Conservation (phyloP, 768 basidiomycete species). For the Crassisporium funariophilum region DNA sequence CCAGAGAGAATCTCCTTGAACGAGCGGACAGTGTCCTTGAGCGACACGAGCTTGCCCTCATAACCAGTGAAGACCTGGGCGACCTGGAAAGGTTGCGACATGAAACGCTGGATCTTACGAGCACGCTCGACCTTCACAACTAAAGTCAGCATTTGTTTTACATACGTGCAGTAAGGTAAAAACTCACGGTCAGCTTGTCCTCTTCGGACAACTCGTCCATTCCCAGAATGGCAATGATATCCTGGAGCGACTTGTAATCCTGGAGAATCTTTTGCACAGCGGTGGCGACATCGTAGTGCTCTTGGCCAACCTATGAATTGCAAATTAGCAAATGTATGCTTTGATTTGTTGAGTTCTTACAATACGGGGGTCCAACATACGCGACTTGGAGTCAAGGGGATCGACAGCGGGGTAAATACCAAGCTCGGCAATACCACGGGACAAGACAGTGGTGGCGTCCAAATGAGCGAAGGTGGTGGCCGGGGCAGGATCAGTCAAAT, state of each 20-base stretch:
- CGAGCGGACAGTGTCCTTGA: slow-evolving; percentile 95
- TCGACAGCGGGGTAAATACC: slow-evolving; percentile 99
- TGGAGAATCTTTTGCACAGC: slow-evolving; percentile 97
- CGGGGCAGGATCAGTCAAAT: slow-evolving; percentile 99
- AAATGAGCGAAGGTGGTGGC: slow-evolving; percentile 99
- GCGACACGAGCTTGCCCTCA: slow-evolving; percentile 93
- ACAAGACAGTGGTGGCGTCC: slow-evolving; percentile 99
- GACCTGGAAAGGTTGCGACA: slow-evolving; percentile 99
- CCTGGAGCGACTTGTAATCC: slow-evolving; percentile 96
- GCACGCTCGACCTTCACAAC: slow-evolving; percentile 86
- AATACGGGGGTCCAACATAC: slow-evolving; percentile 99
- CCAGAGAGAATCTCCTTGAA: slow-evolving; percentile 98
- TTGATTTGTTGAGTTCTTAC: slow-evolving; percentile 45
- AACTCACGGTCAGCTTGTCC: slow-evolving; percentile 93
- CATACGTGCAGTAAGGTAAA: background rate
- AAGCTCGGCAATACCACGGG: slow-evolving; percentile 97
- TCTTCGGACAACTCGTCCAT: slow-evolving; percentile 99
- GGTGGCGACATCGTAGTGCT: slow-evolving; percentile 96
- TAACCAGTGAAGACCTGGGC: slow-evolving; percentile 99
- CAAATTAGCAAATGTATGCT: background rate
- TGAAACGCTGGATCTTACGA: slow-evolving; percentile 99
- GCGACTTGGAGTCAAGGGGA: slow-evolving; percentile 98
- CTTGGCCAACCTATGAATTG: slow-evolving; percentile 65
- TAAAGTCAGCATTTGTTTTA: background rate
- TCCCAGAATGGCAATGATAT: slow-evolving; percentile 99